Evolutionary conservation across 2,329 filamentous ascomycete species (phyloP), one percentile per base, ranked within the genome.

Genomic region (Aureobasidium sp.): DNA sequence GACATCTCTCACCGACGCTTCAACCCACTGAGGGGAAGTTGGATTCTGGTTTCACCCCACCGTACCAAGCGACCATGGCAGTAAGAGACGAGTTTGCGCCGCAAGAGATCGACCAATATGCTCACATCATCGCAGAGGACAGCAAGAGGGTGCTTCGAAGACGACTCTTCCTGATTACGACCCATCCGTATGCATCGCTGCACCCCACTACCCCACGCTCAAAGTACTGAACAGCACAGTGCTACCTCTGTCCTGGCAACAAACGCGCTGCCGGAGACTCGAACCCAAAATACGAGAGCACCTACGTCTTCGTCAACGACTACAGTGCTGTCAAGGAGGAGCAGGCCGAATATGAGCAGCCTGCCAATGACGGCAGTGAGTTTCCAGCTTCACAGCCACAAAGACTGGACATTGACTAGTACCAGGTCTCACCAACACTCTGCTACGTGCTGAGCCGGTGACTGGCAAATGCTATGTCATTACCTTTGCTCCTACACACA

Each of bases 61-160:
- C 83, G 94, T 61, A 97, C 92, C 59, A 97, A 97, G 83, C 84
- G 94, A 66, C 94, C 94, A 70, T 99, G 94, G 94, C 94, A 97
- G 90, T 96, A 80, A 83, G 65, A 42, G 42, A 49, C 29, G 25
- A 21, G 13, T 25, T 48, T 37, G 97, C 94, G 94, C 93, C 96
- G 90, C 95, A 79, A 83, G 52, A 5, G 13, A 30, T 16, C 21
- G 21, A 21, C 25, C 25, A 32, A 5, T 21, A 41, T 27, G 25
- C 60, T 64, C 10, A 64, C 45, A n/a, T 21, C 9, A 25, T 29
- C 16, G 25, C 32, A 77, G 75, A 70, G 79, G 79, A 42, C 73
- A 78, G 66, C 76, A 81, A 66, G 79, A 81, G 66, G 73, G 73
- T 41, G 72, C 79, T 3, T 75, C 72, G 48, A 76, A 76, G 68